phyloP scores from a whole-genome alignment of 768 basidiomycete species.

The Lactarius vividus region DNA sequence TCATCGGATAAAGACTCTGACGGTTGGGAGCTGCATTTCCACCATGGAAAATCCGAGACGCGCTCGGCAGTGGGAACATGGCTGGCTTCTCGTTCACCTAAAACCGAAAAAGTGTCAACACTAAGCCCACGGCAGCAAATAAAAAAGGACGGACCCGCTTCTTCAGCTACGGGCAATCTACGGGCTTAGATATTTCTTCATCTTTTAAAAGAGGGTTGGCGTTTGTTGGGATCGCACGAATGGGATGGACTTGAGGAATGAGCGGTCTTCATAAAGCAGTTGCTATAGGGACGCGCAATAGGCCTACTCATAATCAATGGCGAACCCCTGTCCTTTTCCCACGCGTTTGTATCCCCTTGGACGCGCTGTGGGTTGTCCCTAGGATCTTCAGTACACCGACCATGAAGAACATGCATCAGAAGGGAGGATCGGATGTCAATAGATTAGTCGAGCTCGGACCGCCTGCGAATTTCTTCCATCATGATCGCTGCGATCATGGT shows the following conservation, averaged over 20 bases:
- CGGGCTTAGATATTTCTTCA: constrained; percentile 59
- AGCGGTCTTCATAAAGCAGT: no score
- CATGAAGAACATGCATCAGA: background rate
- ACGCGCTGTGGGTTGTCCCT: background rate
- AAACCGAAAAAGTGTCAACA: background rate
- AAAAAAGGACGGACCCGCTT: constrained; percentile 44
- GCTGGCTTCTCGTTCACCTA: constrained; percentile 50
- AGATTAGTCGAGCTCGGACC: background rate
- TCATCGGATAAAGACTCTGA: constrained; percentile 22
- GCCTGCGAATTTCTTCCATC: no score
- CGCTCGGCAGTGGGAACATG: constrained; percentile 70
- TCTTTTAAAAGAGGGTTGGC: constrained; percentile 50
- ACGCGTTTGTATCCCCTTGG: background rate
- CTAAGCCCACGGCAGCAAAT: background rate
- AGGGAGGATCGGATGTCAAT: background rate
- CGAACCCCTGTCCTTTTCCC: background rate
- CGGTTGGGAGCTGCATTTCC: constrained; percentile 9
- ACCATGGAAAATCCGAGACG: constrained; percentile 61
- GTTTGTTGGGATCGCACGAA: constrained; percentile 64
- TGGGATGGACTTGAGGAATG: no score
- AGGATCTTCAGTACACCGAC: background rate
- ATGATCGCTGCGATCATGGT: no score
- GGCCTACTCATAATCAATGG: background rate
- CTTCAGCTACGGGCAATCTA: constrained; percentile 38
- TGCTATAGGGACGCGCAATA: no score